Conservation (phyloP, 202 grass and related monocot species). For the Miscanthus sacchariflorus region DNA sequence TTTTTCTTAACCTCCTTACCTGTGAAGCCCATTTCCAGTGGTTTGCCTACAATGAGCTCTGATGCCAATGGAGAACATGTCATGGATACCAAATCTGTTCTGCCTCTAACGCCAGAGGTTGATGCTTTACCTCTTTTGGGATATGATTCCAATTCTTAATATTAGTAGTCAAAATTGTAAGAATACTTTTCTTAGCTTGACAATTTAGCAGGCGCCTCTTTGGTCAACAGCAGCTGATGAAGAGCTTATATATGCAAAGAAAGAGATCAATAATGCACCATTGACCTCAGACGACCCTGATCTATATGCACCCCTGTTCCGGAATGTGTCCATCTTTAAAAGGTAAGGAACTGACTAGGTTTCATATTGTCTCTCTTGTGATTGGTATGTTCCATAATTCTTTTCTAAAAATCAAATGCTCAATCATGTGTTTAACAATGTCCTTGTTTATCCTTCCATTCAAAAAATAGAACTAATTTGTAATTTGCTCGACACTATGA, state of each 20-base stretch:
- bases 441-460: constrained; percentile 2
- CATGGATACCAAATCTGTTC: constrained; percentile 22
- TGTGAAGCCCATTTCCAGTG: constrained; percentile 62
- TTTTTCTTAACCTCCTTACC: constrained; percentile 40
- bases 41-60: constrained; percentile 48
- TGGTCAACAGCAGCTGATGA: constrained; percentile 72
- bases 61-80: constrained; percentile 39
- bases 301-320: constrained; percentile 71
- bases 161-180: constrained; percentile 12
- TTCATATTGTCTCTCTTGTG: constrained; percentile 19
- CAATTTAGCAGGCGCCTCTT: constrained; percentile 58
- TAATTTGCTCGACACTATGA: constrained; percentile 18
- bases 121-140: constrained; percentile 25
- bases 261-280: constrained; percentile 62
- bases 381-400: not conserved
- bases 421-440: not conserved
- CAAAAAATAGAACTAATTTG: not conserved
- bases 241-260: constrained; percentile 82
- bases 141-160: not conserved
- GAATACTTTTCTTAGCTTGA: constrained; percentile 11
- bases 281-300: constrained; percentile 62
- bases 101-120: constrained; percentile 52
- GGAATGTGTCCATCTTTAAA: constrained; percentile 73
- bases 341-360: constrained; percentile 48
- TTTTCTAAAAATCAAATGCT: not conserved